Percentiles rank a stretch among this genome's conserved stretches.
Conservation (phyloP, 176 grass and related monocot species). For the Hyparrhenia diplandra region DNA sequence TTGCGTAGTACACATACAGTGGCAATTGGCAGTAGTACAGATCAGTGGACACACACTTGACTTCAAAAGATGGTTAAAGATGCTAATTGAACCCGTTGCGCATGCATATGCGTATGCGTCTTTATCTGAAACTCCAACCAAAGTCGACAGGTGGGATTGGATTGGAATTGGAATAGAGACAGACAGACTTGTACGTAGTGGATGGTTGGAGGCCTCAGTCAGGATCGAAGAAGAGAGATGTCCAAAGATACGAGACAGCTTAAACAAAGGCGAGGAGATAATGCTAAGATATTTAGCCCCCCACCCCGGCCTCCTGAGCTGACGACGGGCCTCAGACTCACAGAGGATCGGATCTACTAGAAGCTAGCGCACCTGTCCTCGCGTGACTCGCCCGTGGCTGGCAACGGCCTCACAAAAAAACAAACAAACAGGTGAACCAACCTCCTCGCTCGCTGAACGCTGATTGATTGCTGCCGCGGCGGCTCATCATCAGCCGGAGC, state of each 20-base stretch:
- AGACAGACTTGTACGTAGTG: not conserved
- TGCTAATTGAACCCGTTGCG: not conserved
- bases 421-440: constrained; percentile 26
- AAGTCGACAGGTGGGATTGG: constrained; percentile 3
- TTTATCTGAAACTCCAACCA: not conserved
- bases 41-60: not conserved
- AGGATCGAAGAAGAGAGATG: no score
- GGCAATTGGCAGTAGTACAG: no score
- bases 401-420: not conserved
- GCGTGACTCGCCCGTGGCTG: constrained; percentile 32
- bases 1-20: no score
- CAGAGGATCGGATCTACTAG: constrained; percentile 20
- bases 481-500: not conserved
- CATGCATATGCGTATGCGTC: not conserved
- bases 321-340: no score
- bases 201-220: not conserved
- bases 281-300: constrained; percentile 36
- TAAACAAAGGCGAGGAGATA: constrained; percentile 22
- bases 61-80: not conserved
- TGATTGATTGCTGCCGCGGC: not conserved
- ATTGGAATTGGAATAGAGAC: not conserved
- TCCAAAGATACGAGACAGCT: constrained; percentile 42
- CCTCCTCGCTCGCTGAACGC: not conserved
- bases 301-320: no score
- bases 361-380: constrained; percentile 26